Conservation (phyloP, 495 filamentous ascomycete genomes). For the Xylaria palmicola region DNA sequence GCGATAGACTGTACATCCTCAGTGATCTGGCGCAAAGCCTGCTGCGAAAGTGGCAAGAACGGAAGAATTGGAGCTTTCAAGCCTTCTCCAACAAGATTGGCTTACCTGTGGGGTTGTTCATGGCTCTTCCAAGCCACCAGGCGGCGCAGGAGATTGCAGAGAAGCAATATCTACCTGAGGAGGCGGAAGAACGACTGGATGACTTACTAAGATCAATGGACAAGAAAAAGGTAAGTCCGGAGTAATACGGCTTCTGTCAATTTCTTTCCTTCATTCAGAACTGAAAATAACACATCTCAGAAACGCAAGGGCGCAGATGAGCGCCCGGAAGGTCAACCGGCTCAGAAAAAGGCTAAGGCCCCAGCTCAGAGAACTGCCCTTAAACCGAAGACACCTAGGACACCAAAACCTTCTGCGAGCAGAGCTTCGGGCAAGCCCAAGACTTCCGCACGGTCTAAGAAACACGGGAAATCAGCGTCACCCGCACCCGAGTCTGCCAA, state of each 20-base stretch:
- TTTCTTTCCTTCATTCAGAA: neutral
- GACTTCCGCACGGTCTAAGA: slow-evolving; percentile 36
- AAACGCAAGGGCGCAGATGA: slow-evolving; percentile 52
- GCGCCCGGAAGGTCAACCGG: slow-evolving; percentile 35
- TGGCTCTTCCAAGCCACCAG: slow-evolving; percentile 67
- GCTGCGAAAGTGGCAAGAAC: slow-evolving; percentile 78
- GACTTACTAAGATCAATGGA: slow-evolving; percentile 56
- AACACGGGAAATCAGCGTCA: slow-evolving; percentile 29
- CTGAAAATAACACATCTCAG: slow-evolving; percentile 24
- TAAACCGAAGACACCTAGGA: slow-evolving; percentile 32
- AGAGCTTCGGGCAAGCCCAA: slow-evolving; percentile 35
- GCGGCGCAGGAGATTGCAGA: slow-evolving; percentile 80
- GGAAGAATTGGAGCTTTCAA: slow-evolving; percentile 74
- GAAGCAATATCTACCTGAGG: slow-evolving; percentile 77
- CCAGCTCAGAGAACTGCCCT: slow-evolving; percentile 24
- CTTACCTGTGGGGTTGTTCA: slow-evolving; percentile 75
- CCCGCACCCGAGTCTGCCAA: slow-evolving; percentile 29
- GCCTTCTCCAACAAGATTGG: slow-evolving; percentile 79
- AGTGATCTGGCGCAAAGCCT: slow-evolving; percentile 83
- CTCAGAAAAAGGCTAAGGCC: slow-evolving; percentile 38
- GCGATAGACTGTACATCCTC: slow-evolving; percentile 77
- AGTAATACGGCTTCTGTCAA: neutral
- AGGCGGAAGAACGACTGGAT: slow-evolving; percentile 76
- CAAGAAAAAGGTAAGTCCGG: slow-evolving; percentile 49
- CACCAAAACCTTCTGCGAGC: slow-evolving; percentile 29